Conservation (phyloP, 257 asterid genomes). For the Rehmannia glutinosa region DNA sequence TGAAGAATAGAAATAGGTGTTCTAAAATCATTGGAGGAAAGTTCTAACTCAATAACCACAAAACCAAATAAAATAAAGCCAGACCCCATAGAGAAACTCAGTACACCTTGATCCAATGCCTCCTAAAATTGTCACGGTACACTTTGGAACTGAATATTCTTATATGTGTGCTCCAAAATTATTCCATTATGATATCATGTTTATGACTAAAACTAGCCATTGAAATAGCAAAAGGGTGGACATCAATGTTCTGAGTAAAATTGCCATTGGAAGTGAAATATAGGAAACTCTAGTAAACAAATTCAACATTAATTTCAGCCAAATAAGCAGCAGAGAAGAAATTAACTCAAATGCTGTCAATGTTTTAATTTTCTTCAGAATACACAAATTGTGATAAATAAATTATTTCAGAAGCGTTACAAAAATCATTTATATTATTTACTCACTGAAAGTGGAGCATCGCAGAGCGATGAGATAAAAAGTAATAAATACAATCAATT, state of each 20-base stretch:
- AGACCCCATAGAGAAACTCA: background rate
- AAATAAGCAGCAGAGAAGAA: constrained; percentile 1
- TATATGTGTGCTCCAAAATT: background rate
- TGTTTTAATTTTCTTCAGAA: background rate
- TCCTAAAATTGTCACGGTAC: background rate
- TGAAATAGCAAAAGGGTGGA: background rate
- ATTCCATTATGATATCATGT: background rate
- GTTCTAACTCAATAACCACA: constrained; percentile 5
- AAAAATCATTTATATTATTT: constrained; percentile 10
- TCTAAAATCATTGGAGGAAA: background rate
- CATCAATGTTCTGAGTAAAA: background rate
- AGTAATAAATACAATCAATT: background rate
- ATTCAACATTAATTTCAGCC: background rate
- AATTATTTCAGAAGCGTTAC: background rate
- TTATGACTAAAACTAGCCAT: background rate
- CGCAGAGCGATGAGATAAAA: background rate
- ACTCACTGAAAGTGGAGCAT: constrained; percentile 6
- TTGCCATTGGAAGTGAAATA: background rate
- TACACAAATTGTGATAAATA: background rate
- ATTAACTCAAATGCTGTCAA: background rate
- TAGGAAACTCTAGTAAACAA: background rate
- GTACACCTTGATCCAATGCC: constrained; percentile 3
- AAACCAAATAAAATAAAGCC: background rate
- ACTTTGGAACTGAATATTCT: background rate
- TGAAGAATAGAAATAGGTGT: constrained; percentile 8